Conservation (phyloP, 2,329 filamentous ascomycete genomes). For the Curvularia eragrostidis region DNA sequence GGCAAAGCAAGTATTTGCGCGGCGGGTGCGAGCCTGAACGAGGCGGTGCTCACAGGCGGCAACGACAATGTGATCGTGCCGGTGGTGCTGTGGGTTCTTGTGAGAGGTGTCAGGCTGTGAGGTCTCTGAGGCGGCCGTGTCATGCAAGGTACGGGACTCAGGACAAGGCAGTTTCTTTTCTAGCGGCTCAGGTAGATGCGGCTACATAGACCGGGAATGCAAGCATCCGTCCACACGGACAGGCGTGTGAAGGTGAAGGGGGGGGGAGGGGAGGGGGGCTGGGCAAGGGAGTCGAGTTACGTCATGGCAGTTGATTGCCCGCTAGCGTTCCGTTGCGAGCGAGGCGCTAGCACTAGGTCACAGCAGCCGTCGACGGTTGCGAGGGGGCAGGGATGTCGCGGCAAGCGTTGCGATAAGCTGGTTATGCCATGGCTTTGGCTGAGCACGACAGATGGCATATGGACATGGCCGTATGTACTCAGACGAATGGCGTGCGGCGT, state of each 20-base stretch:
- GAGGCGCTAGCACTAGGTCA: not conserved
- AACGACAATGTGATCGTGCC: slow-evolving; percentile 99
- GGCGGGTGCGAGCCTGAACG: slow-evolving; percentile 80
- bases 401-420: not conserved
- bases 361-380: not conserved
- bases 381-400: not conserved
- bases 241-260: not conserved
- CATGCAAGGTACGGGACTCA: slow-evolving; percentile 17
- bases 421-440: not conserved
- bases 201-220: not conserved
- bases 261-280: not conserved
- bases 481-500: slow-evolving; percentile 37
- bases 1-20: slow-evolving; percentile 75
- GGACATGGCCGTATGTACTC: slow-evolving; percentile 14
- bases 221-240: not conserved
- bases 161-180: not conserved
- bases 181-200: not conserved
- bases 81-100: slow-evolving; percentile 88
- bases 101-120: slow-evolving; percentile 70
- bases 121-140: slow-evolving; percentile 1
- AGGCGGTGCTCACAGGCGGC: slow-evolving; percentile 92
- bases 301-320: not conserved
- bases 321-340: not conserved
- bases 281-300: not conserved
- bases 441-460: slow-evolving; percentile 1